Conservation (phyloP, 345 rosid genomes). For the Linum trigynum region DNA sequence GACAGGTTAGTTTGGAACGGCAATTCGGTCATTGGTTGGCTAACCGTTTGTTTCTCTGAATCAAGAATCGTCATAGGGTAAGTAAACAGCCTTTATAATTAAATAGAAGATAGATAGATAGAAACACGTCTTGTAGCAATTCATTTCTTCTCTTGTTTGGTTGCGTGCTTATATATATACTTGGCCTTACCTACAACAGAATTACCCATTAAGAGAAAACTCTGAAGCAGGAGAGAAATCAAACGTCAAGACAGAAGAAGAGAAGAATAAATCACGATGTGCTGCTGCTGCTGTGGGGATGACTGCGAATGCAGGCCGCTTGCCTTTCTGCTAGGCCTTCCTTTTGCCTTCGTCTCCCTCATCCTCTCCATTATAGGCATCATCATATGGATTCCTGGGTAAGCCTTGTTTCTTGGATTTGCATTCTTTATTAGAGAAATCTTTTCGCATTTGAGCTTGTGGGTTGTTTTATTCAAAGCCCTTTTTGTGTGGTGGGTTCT, state of each 20-base stretch:
- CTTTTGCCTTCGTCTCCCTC: conserved; percentile 73
- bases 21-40: neutral
- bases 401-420: conserved; percentile 5
- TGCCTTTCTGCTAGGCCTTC: conserved; percentile 84
- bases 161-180: neutral
- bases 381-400: conserved; percentile 78
- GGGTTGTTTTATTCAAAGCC: neutral
- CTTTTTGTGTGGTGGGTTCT: neutral
- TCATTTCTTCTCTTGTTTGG: neutral
- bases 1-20: neutral
- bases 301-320: conserved; percentile 64
- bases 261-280: neutral
- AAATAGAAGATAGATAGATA: too few species aligned
- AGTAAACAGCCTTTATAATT: neutral
- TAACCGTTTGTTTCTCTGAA: neutral
- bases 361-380: conserved; percentile 66
- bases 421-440: too few species aligned
- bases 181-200: neutral
- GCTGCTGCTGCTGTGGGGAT: conserved; percentile 21
- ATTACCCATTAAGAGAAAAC: neutral
- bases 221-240: neutral
- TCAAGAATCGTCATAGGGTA: neutral
- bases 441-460: neutral
- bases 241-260: neutral
- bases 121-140: neutral